These are phyloP conservation scores for Yamadazyma laniorum DNA, from an alignment of 805 yeast genomes.

Conservation along the genomic window DNA sequence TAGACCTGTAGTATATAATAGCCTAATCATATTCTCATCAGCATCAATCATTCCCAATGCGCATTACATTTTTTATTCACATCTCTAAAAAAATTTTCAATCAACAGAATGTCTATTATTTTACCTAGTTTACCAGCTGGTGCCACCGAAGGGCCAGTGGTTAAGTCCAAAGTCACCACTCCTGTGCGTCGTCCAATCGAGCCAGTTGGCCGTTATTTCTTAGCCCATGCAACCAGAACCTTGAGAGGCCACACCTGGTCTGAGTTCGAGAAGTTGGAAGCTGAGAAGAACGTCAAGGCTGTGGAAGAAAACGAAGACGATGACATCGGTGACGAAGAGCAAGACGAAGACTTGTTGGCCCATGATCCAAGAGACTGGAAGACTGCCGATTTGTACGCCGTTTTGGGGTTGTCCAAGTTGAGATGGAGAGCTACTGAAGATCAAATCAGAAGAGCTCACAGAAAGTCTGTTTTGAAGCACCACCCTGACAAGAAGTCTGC, in stretches of 20 bases:
- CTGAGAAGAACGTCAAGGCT: constrained; percentile 75
- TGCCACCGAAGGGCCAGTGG: constrained; percentile 39
- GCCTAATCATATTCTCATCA: no score
- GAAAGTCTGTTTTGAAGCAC: constrained; percentile 93
- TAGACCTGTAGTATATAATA: no score
- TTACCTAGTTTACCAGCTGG: constrained; percentile 52
- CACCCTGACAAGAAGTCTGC: constrained; percentile 99
- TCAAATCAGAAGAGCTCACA: constrained; percentile 94
- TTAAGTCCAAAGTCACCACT: constrained; percentile 50
- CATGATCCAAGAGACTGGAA: constrained; percentile 99
- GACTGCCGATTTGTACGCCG: constrained; percentile 92
- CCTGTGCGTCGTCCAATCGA: constrained; percentile 81
- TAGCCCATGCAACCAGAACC: constrained; percentile 95
- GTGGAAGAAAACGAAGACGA: constrained; percentile 64
- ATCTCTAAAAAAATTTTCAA: background rate
- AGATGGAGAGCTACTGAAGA: constrained; percentile 90
- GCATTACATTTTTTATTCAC: no score
- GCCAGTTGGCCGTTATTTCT: constrained; percentile 94
- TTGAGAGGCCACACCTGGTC: constrained; percentile 98
- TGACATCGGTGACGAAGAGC: constrained; percentile 74
- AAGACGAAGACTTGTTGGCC: constrained; percentile 62
- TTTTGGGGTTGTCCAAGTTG: constrained; percentile 86
- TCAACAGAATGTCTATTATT: constrained; percentile 33
- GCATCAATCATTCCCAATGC: no score
- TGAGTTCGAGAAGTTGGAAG: constrained; percentile 91